Evolutionary conservation across 116 monocot species (phyloP), one percentile per base, ranked within the genome.

Genomic region (Zostera marina): DNA sequence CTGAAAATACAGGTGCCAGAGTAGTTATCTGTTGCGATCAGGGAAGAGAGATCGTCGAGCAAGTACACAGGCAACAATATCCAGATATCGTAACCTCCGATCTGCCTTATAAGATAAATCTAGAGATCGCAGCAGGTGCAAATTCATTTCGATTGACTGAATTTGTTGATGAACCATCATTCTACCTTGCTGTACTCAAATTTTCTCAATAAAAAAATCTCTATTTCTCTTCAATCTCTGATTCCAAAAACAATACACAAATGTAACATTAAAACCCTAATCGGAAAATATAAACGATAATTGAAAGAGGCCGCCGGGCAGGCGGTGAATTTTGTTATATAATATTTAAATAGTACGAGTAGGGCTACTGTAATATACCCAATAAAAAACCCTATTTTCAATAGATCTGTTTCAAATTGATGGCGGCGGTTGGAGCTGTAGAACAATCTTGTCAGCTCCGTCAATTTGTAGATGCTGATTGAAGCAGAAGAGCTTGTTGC

Each of bases 1-100:
- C 32, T 32, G 32, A 32, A 32, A 32, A 32, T 51, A 58, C 25
- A 87, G 92, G 87, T 77, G 76, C 72, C 22, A 79, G 84, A 71
- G 66, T 93, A 8, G 70, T 93, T 17, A 74, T 93, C 66, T 59
- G 74, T 74, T 79, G 58, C 49, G 82, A 77, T n/a, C 79, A 84
- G 69, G 92, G 92, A 41, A 81, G 76, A 62, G 56, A 75, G 3
- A 54, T 62, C 11, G 47, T 87, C 12, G 76, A 81, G 64, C 51
- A 65, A 42, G 59, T 74, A n/a, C 91, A 85, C 45, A 53, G 64
- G 40, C 70, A 66, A 43, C 73, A 72, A 8, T 60, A 72, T 57
- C 77, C 84, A 38, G 87, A 84, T 22, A 72, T 78, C 47, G 81
- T 80, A 58, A 84, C 60, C 2, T 58, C 68, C 9, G 68, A 68